Conservation (phyloP, 2,329 filamentous ascomycete species). For the Bipolaris sorokiniana region DNA sequence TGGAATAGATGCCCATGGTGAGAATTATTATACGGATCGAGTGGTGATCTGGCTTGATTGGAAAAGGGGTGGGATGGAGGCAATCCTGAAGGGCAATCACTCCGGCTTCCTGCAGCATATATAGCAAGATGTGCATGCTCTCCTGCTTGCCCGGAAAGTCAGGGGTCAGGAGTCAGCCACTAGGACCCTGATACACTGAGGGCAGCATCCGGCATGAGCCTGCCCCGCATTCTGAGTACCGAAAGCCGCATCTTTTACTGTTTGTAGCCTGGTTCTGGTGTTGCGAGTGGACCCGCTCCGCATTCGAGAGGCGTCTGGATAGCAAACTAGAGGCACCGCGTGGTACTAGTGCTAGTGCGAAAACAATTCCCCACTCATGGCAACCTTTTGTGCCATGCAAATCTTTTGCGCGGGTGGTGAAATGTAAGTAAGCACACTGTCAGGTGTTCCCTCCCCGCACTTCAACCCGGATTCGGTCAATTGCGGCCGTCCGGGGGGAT, state of each 20-base stretch:
- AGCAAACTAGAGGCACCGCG: slow-evolving; percentile 2
- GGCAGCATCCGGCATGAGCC: background rate
- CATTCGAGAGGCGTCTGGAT: slow-evolving; percentile 6
- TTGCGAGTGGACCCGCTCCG: slow-evolving; percentile 2
- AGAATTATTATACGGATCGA: background rate
- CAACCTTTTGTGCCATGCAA: background rate
- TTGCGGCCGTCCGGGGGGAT: slow-evolving; percentile 1
- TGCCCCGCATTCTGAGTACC: slow-evolving; percentile 5
- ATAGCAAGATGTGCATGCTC: background rate
- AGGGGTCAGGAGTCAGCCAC: background rate
- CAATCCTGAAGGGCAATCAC: background rate
- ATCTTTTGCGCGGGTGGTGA: background rate
- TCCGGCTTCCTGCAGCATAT: background rate
- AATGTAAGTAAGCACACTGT: background rate
- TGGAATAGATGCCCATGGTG: slow-evolving; percentile 41
- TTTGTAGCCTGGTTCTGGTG: slow-evolving; percentile 5
- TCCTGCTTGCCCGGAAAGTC: background rate
- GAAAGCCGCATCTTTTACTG: slow-evolving; percentile 1
- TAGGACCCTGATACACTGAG: background rate
- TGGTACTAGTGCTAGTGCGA: slow-evolving; percentile 3
- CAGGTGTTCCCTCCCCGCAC: slow-evolving; percentile 12
- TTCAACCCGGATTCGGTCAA: background rate
- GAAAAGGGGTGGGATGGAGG: background rate
- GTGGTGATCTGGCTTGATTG: background rate
- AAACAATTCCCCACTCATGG: slow-evolving; percentile 2